phyloP scores from a whole-genome alignment of 176 grass and related monocot species.

The Cocos nucifera region DNA sequence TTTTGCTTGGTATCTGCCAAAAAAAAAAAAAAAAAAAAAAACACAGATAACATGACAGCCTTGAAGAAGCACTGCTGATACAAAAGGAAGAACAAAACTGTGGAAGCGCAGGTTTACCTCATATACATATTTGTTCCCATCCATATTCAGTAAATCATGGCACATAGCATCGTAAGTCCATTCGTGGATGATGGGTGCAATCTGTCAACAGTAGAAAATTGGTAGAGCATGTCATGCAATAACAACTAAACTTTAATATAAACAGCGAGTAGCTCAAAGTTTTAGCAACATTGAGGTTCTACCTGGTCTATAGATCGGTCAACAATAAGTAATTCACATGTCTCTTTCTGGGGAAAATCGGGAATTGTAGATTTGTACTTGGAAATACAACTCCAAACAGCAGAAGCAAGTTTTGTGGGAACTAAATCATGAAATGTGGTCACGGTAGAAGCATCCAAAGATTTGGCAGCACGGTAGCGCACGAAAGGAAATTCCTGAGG shows the following conservation, averaged over 20 bases:
- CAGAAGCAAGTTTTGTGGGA: constrained; percentile 69
- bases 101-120: constrained; percentile 34
- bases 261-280: too few species aligned
- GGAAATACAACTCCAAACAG: constrained; percentile 71
- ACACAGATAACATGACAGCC: constrained; percentile 6
- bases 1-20: constrained; percentile 55
- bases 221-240: not conserved
- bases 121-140: constrained; percentile 84
- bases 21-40: constrained; percentile 17
- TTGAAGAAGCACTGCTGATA: not conserved
- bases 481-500: constrained; percentile 78
- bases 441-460: constrained; percentile 25
- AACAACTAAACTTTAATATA: not conserved
- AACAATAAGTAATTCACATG: constrained; percentile 80
- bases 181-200: constrained; percentile 96
- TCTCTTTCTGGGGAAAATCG: constrained; percentile 94
- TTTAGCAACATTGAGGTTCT: not conserved
- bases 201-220: constrained; percentile 33
- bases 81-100: constrained; percentile 9
- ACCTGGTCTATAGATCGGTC: constrained; percentile 95
- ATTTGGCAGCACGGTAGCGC: constrained; percentile 74
- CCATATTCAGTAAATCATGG: constrained; percentile 88
- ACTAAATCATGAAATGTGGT: constrained; percentile 43
- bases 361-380: constrained; percentile 84
- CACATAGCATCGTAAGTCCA: constrained; percentile 98